Percentiles rank a stretch among this genome's conserved stretches.
phyloP scores from a whole-genome alignment of 495 filamentous ascomycete species.

The Tuber melanosporum region DNA sequence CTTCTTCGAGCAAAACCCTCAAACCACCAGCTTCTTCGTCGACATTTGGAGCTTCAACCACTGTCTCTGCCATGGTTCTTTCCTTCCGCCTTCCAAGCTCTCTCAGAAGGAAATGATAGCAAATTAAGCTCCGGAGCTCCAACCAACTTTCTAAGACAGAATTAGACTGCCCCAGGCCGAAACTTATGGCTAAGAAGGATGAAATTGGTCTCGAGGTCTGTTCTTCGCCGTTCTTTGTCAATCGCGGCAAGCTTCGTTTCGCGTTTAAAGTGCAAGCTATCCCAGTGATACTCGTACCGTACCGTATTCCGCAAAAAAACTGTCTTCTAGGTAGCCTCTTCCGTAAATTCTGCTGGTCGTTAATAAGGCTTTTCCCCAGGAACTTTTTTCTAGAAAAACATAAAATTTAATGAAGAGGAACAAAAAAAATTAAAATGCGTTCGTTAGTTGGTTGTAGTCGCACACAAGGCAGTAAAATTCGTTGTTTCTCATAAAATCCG shows the following conservation, averaged over 20 bases:
- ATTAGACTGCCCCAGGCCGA: background rate
- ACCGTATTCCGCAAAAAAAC: constrained; percentile 1
- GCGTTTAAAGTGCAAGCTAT: constrained; percentile 1
- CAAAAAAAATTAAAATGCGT: background rate
- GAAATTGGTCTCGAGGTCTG: constrained; percentile 1
- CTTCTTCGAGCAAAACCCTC: constrained; percentile 32
- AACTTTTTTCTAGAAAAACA: background rate
- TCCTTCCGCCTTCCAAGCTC: constrained; percentile 16
- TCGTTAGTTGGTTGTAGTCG: background rate
- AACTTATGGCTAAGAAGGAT: background rate
- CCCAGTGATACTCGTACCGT: background rate
- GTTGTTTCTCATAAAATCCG: background rate
- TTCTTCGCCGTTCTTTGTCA: constrained; percentile 1
- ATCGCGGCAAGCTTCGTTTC: constrained; percentile 5
- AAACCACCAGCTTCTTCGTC: constrained; percentile 34
- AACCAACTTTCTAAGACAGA: constrained; percentile 11
- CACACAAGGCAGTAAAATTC: background rate
- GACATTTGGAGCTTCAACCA: constrained; percentile 26
- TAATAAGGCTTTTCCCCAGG: background rate
- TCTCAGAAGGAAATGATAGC: constrained; percentile 20
- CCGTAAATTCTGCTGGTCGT: background rate
- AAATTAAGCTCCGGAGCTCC: constrained; percentile 11
- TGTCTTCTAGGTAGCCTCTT: background rate
- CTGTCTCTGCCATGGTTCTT: constrained; percentile 27
- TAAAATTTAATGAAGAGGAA: background rate